phyloP scores from a whole-genome alignment of 495 filamentous ascomycete species.

The Hypoxylon cercidicola region DNA sequence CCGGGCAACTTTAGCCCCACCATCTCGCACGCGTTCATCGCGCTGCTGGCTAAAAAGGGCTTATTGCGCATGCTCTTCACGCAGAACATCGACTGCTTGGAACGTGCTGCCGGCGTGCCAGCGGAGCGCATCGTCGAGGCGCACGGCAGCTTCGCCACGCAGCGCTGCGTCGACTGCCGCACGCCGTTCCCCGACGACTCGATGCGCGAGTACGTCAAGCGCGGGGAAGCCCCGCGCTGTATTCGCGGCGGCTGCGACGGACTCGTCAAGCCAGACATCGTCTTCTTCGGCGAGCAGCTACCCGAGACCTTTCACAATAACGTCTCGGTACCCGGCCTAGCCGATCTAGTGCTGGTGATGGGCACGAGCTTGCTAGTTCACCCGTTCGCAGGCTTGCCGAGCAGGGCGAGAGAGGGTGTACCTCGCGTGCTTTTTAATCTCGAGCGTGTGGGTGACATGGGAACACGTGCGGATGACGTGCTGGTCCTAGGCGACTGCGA shows the following conservation, averaged over 20 bases:
- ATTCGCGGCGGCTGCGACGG: slow-evolving; percentile 69
- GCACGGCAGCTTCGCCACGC: slow-evolving; percentile 91
- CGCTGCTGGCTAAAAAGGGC: slow-evolving; percentile 74
- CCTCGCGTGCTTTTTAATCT: slow-evolving; percentile 89
- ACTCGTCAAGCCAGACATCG: slow-evolving; percentile 95
- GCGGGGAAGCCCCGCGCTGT: slow-evolving; percentile 76
- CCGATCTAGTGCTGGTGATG: slow-evolving; percentile 89
- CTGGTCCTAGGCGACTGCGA: slow-evolving; percentile 81
- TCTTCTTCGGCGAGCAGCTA: slow-evolving; percentile 87
- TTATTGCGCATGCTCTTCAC: slow-evolving; percentile 89
- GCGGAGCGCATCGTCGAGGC: slow-evolving; percentile 87
- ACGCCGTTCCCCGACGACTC: slow-evolving; percentile 71
- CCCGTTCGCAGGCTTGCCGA: slow-evolving; percentile 86
- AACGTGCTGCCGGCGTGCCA: slow-evolving; percentile 87
- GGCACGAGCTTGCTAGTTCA: slow-evolving; percentile 90
- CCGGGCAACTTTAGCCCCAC: slow-evolving; percentile 90
- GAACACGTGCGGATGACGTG: slow-evolving; percentile 80
- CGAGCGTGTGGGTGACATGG: slow-evolving; percentile 84
- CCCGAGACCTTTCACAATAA: slow-evolving; percentile 75
- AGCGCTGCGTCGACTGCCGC: slow-evolving; percentile 90
- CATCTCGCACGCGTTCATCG: slow-evolving; percentile 75
- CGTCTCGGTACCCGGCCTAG: slow-evolving; percentile 61
- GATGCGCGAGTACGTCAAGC: slow-evolving; percentile 74
- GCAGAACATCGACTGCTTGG: slow-evolving; percentile 96
- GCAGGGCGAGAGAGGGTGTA: slow-evolving; percentile 63